These are phyloP conservation scores for Claviceps citrina DNA, from an alignment of 2,329 filamentous ascomycete species.

Conservation along the genomic window DNA sequence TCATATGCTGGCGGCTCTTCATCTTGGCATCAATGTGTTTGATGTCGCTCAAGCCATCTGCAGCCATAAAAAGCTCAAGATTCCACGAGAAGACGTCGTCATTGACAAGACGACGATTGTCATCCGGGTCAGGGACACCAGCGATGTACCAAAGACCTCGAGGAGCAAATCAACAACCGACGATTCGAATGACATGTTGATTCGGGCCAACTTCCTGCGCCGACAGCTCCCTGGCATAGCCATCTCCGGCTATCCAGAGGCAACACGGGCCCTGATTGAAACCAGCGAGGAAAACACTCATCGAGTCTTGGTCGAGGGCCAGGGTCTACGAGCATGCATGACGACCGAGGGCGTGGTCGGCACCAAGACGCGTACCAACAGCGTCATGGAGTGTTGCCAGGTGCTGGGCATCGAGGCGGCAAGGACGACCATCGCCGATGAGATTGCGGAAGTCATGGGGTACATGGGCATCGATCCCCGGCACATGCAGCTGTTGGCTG, in stretches of 20 bases:
- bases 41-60: slow-evolving; percentile 68
- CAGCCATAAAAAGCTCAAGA: slow-evolving; percentile 69
- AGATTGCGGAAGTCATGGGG: slow-evolving; percentile 81
- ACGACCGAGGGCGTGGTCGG: slow-evolving; percentile 83
- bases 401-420: slow-evolving; percentile 93
- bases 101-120: slow-evolving; percentile 50
- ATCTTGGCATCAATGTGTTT: slow-evolving; percentile 58
- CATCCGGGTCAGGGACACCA: slow-evolving; percentile 50
- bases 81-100: slow-evolving; percentile 49
- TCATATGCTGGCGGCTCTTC: slow-evolving; percentile 61
- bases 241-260: slow-evolving; percentile 79
- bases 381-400: slow-evolving; percentile 74
- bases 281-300: slow-evolving; percentile 55
- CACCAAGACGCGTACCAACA: slow-evolving; percentile 60
- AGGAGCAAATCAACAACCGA: slow-evolving; percentile 30
- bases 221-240: slow-evolving; percentile 68
- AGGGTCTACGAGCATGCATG: slow-evolving; percentile 80
- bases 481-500: slow-evolving; percentile 92
- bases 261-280: slow-evolving; percentile 75
- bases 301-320: slow-evolving; percentile 81
- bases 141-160: slow-evolving; percentile 29
- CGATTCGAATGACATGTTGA: slow-evolving; percentile 38
- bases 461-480: slow-evolving; percentile 93
- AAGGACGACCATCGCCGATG: slow-evolving; percentile 69
- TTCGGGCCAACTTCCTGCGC: slow-evolving; percentile 73